These are phyloP conservation scores for Sambucus nigra DNA, from an alignment of 129 eudicot species.

Conservation along the genomic window DNA sequence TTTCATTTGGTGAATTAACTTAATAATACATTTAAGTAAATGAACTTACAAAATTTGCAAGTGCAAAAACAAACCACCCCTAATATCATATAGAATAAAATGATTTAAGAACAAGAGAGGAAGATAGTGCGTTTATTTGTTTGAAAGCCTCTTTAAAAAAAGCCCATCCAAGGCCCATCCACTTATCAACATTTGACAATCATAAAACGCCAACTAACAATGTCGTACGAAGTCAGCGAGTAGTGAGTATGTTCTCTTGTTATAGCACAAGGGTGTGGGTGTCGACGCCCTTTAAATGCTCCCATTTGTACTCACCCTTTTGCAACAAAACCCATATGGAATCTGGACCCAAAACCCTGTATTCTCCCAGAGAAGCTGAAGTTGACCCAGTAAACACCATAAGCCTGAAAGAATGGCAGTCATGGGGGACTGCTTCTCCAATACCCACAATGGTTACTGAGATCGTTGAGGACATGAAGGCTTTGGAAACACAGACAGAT, in stretches of 20 bases:
- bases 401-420: slow-evolving; percentile 77
- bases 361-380: slow-evolving; percentile 7
- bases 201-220: not conserved
- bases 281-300: slow-evolving; percentile 14
- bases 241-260: not conserved
- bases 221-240: too few relatives aligned
- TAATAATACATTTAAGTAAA: too few relatives aligned
- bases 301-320: not conserved
- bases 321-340: slow-evolving; percentile 7
- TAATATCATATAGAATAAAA: too few relatives aligned
- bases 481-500: slow-evolving; percentile 36
- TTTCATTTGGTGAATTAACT: too few relatives aligned
- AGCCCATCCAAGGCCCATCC: not conserved
- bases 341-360: slow-evolving; percentile 7
- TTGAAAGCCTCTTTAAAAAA: too few relatives aligned
- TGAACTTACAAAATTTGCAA: too few relatives aligned
- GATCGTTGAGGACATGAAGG: slow-evolving; percentile 60
- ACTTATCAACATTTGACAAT: not conserved
- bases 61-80: too few relatives aligned
- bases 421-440: slow-evolving; percentile 79
- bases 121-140: too few relatives aligned
- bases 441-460: slow-evolving; percentile 56
- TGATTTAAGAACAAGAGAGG: too few relatives aligned
- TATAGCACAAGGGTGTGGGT: not conserved
- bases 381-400: slow-evolving; percentile 19